These are phyloP conservation scores for Neurospora sp. DNA, from an alignment of 495 filamentous ascomycete species.

Conservation along the genomic window DNA sequence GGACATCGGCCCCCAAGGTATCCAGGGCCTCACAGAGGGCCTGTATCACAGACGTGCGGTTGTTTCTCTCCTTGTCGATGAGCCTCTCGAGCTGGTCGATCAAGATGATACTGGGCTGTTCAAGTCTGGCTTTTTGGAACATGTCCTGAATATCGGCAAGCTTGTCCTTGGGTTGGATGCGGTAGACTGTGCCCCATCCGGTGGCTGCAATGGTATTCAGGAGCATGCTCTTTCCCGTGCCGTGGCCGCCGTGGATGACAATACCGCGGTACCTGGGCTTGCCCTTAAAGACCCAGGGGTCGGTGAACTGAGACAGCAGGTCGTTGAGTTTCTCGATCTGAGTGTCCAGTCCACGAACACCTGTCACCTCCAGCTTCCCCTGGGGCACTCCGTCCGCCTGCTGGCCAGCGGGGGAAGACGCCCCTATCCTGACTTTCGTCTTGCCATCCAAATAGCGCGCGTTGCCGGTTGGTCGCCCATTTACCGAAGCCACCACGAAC, in stretches of 20 bases:
- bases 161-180: conserved; percentile 46
- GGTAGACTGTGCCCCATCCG: conserved; percentile 58
- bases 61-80: conserved; percentile 51
- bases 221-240: conserved; percentile 72
- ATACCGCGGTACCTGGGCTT: conserved; percentile 42
- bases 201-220: conserved; percentile 55
- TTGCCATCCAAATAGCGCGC: conserved; percentile 29
- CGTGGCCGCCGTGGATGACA: conserved; percentile 70
- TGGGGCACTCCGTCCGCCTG: conserved; percentile 6
- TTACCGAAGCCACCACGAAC: conserved; percentile 38
- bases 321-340: conserved; percentile 59
- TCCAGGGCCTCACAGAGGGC: conserved; percentile 45
- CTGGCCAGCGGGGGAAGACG: conserved; percentile 1
- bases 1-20: conserved; percentile 27
- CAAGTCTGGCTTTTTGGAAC: conserved; percentile 61
- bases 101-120: conserved; percentile 71
- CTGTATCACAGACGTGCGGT: conserved; percentile 37
- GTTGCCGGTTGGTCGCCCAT: conserved; percentile 27
- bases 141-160: conserved; percentile 51
- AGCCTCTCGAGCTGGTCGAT: conserved; percentile 75
- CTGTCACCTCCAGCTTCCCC: conserved; percentile 31
- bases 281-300: conserved; percentile 19
- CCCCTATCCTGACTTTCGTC: conserved; percentile 26
- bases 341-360: conserved; percentile 53
- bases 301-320: conserved; percentile 48